phyloP scores from a whole-genome alignment of 164 flowering plant genomes.

The Euptelea pleiosperma region DNA sequence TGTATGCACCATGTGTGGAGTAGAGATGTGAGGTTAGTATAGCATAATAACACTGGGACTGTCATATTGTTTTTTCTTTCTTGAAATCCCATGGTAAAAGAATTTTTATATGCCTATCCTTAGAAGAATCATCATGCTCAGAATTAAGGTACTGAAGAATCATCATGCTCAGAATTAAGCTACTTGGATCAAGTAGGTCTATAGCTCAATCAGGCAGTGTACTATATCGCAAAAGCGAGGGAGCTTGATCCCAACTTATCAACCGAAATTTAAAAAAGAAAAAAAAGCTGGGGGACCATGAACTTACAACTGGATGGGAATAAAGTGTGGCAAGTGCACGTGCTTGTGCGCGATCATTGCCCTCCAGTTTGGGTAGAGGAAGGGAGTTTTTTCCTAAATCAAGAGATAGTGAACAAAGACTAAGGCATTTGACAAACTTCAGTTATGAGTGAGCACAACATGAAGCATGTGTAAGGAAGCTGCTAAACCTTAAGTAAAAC shows the following conservation, averaged over 20 bases:
- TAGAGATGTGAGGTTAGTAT: too few species aligned
- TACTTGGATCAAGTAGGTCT: neutral
- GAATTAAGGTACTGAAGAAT: too few species aligned
- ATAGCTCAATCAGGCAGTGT: neutral
- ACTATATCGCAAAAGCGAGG: neutral
- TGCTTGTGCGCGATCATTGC: conserved; percentile 81
- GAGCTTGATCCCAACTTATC: neutral
- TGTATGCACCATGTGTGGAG: too few species aligned
- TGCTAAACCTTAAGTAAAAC: conserved; percentile 61
- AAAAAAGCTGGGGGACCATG: neutral
- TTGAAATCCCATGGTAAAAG: too few species aligned
- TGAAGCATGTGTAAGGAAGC: neutral
- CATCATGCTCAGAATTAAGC: too few species aligned
- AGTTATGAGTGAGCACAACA: neutral
- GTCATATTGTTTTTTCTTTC: too few species aligned
- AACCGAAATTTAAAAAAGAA: neutral
- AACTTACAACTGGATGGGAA: conserved; percentile 95
- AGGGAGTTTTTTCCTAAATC: conserved; percentile 62
- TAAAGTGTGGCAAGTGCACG: conserved; percentile 84
- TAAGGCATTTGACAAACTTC: neutral
- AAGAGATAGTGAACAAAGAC: conserved; percentile 6
- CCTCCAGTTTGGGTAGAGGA: conserved; percentile 78
- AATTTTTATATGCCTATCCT: too few species aligned
- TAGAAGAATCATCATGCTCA: too few species aligned
- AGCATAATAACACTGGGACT: too few species aligned